Conservation (phyloP, 805 yeast genomes). For the Saturnispora kantuleensis region DNA sequence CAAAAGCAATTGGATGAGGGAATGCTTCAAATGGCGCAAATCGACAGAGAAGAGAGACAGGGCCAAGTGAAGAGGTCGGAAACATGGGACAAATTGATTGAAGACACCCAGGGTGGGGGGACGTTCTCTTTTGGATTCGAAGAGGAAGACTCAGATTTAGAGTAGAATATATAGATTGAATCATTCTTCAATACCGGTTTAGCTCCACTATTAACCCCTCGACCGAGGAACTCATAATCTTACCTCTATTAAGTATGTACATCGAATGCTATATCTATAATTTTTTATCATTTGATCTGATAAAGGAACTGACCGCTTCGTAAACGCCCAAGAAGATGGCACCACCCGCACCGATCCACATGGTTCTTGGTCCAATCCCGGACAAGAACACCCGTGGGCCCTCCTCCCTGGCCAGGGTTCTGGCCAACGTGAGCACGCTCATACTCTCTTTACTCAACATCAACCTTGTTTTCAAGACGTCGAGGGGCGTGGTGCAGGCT, state of each 20-base stretch:
- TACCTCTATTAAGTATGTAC: no score
- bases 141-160: slow-evolving; percentile 3
- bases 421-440: slow-evolving; percentile 38
- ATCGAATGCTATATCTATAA: not conserved
- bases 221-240: no score
- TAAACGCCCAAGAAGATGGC: slow-evolving; percentile 94
- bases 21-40: slow-evolving; percentile 23
- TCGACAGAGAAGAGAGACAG: slow-evolving; percentile 25
- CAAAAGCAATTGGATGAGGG: slow-evolving; percentile 29
- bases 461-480: slow-evolving; percentile 70
- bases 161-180: not conserved
- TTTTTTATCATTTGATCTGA: slow-evolving; percentile 5
- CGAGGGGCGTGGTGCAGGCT: slow-evolving; percentile 71
- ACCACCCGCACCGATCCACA: slow-evolving; percentile 98
- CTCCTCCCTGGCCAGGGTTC: slow-evolving; percentile 53
- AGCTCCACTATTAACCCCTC: no score
- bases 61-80: slow-evolving; percentile 32
- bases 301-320: slow-evolving; percentile 47
- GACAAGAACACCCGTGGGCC: slow-evolving; percentile 63
- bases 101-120: slow-evolving; percentile 11
- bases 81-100: slow-evolving; percentile 39
- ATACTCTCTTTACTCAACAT: slow-evolving; percentile 58
- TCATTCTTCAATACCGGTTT: no score
- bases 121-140: slow-evolving; percentile 29
- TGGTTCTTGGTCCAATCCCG: slow-evolving; percentile 91